phyloP scores from a whole-genome alignment of 2,329 filamentous ascomycete genomes.

The Dactylellina parvicollis region DNA sequence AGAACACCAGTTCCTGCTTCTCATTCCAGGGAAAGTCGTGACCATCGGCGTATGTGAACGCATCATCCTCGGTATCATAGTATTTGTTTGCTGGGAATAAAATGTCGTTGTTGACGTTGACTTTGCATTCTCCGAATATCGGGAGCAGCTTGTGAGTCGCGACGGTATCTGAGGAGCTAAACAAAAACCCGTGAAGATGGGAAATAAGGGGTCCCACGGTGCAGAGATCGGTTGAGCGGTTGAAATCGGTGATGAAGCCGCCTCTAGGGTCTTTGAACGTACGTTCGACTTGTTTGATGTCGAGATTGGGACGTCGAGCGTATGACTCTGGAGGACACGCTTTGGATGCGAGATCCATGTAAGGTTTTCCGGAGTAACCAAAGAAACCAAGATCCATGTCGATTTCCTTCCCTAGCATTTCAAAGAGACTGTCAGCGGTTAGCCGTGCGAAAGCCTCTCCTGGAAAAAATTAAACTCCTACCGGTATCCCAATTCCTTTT shows the following conservation, averaged over 20 bases:
- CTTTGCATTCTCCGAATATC: slow-evolving; percentile 75
- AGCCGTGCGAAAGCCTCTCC: neutral
- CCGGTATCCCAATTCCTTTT: slow-evolving; percentile 42
- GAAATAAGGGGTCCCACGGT: slow-evolving; percentile 73
- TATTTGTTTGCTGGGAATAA: slow-evolving; percentile 76
- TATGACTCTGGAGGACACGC: slow-evolving; percentile 70
- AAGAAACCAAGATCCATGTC: slow-evolving; percentile 62
- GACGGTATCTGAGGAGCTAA: slow-evolving; percentile 69
- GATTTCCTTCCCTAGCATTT: slow-evolving; percentile 59
- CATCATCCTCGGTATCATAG: slow-evolving; percentile 66
- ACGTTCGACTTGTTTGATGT: slow-evolving; percentile 64
- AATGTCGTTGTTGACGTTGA: slow-evolving; percentile 74
- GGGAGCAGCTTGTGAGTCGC: slow-evolving; percentile 71
- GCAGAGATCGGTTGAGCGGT: slow-evolving; percentile 71
- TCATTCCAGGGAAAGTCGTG: slow-evolving; percentile 69
- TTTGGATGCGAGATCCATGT: slow-evolving; percentile 70
- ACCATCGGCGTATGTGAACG: slow-evolving; percentile 69
- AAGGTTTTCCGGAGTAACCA: slow-evolving; percentile 63
- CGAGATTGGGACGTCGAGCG: slow-evolving; percentile 66
- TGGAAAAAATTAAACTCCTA: slow-evolving; percentile 54
- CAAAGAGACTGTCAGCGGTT: too few relatives aligned
- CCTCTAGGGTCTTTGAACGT: slow-evolving; percentile 65
- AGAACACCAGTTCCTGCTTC: slow-evolving; percentile 69
- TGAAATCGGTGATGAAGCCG: slow-evolving; percentile 72
- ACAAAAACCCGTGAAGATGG: slow-evolving; percentile 72